These are phyloP conservation scores for Lasiodiplodia sp. DNA, from an alignment of 2,329 filamentous ascomycete species.

Conservation along the genomic window DNA sequence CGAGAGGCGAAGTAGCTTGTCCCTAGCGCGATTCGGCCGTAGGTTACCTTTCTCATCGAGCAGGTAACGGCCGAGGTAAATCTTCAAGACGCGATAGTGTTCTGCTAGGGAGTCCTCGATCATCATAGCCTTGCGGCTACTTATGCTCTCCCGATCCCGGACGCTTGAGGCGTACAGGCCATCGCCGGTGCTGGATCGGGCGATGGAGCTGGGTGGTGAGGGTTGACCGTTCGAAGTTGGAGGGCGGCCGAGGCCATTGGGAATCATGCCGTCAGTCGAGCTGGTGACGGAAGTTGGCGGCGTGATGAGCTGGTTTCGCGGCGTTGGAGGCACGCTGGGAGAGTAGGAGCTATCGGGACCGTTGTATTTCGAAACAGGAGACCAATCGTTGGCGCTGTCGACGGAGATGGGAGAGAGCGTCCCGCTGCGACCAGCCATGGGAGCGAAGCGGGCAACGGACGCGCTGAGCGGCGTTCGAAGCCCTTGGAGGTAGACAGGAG, in stretches of 20 bases:
- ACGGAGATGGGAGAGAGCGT: constrained; percentile 50
- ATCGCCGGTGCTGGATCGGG: constrained; percentile 82
- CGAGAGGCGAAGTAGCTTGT: constrained; percentile 90
- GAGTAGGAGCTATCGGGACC: constrained; percentile 48
- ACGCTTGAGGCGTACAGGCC: constrained; percentile 63
- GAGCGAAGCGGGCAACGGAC: constrained; percentile 16
- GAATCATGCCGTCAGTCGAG: constrained; percentile 54
- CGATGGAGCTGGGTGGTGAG: constrained; percentile 88
- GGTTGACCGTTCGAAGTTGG: constrained; percentile 58
- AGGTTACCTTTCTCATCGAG: constrained; percentile 78
- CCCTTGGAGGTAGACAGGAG: background rate
- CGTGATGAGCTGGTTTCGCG: constrained; percentile 41
- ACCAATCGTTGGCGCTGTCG: constrained; percentile 49
- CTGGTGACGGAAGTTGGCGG: constrained; percentile 48
- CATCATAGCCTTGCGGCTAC: constrained; percentile 64
- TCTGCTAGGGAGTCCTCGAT: constrained; percentile 77
- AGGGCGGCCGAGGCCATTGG: constrained; percentile 59
- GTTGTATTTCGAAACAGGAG: constrained; percentile 49
- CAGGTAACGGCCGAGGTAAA: constrained; percentile 73
- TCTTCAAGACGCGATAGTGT: constrained; percentile 82
- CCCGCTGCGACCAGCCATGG: constrained; percentile 49
- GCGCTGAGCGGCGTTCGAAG: constrained; percentile 15
- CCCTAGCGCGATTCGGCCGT: constrained; percentile 86
- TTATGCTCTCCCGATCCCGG: constrained; percentile 62
- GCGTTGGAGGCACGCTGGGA: constrained; percentile 43